Conservation (phyloP, 257 asterid species). For the Solanum sparsipilum region DNA sequence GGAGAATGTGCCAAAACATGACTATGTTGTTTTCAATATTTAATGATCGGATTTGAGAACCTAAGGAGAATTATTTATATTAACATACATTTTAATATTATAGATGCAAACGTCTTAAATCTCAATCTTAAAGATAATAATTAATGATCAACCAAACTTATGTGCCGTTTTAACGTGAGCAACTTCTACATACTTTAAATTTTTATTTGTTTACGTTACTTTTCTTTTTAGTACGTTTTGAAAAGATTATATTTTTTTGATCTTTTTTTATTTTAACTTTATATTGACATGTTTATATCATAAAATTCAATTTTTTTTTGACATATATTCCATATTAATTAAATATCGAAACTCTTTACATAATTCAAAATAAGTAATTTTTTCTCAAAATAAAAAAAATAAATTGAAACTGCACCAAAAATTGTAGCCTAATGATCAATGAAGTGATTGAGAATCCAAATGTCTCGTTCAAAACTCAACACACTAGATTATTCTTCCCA, state of each 20-base stretch:
- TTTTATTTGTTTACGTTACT: background rate
- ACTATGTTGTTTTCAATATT: background rate
- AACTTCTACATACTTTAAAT: background rate
- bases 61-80: background rate
- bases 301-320: too few relatives aligned
- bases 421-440: too few relatives aligned
- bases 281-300: too few relatives aligned
- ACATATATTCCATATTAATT: background rate
- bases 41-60: background rate
- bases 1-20: background rate
- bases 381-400: too few relatives aligned
- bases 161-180: background rate
- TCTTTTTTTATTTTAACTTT: too few relatives aligned
- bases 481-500: too few relatives aligned
- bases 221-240: too few relatives aligned
- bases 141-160: too few relatives aligned
- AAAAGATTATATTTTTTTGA: too few relatives aligned
- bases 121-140: background rate
- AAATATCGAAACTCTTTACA: too few relatives aligned
- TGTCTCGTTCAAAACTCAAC: background rate
- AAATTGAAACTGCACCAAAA: background rate
- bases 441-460: too few relatives aligned
- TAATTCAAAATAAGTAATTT: too few relatives aligned
- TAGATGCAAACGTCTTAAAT: background rate
- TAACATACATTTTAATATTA: background rate